Evolutionary conservation across 805 yeast genomes (phyloP), one percentile per base, ranked within the genome.

Genomic region (Wickerhamia fluorescens): DNA sequence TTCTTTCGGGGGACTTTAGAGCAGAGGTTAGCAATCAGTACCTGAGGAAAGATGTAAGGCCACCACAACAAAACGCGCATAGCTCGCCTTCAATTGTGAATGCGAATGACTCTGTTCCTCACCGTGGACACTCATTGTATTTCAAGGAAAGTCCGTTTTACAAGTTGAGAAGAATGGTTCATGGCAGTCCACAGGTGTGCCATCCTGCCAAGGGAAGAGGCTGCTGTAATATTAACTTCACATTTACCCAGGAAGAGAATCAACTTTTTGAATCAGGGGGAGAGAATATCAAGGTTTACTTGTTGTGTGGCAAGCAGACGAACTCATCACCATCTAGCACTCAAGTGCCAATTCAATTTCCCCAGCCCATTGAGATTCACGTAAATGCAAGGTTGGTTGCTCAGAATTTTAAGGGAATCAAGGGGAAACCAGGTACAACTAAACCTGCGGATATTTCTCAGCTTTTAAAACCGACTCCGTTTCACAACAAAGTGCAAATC

Each of bases 361-460:
- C 97, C 0, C 61, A 58, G 16, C 85, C 84, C 4, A 58, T 78
- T 25, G 94, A 82, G 45, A 58, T 88, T 3, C 65, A 63, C 23
- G 64, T 82, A 22, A 85, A 89, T 46, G 66, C 64, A 4, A 36
- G 39, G 2, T 73, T 73, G 35, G 71, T 77, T 2, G 33, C 41
- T 11, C 45, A 42, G 31, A 41, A 35, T 28, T 46, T 47, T 26
- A 72, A 77, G 31, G 96, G 96, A 1, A 57, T 87, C 17, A 85
- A 85, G 45, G 80, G 79, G 26, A 72, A 68, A 34, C 70, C 71
- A 0, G 95, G 95, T 0, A 78, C 95, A 0, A 79, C 87, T 1
- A 70, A 73, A 36, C 96, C 96, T 0, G 87, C 85, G 0, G 82
- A 88, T 49, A 41, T 89, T 23, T 81, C 95, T 0, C 62, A 63